Percentiles rank a stretch among this genome's conserved stretches.
phyloP scores from a whole-genome alignment of 768 basidiomycete genomes.

The Termitomyces eurrhizus region DNA sequence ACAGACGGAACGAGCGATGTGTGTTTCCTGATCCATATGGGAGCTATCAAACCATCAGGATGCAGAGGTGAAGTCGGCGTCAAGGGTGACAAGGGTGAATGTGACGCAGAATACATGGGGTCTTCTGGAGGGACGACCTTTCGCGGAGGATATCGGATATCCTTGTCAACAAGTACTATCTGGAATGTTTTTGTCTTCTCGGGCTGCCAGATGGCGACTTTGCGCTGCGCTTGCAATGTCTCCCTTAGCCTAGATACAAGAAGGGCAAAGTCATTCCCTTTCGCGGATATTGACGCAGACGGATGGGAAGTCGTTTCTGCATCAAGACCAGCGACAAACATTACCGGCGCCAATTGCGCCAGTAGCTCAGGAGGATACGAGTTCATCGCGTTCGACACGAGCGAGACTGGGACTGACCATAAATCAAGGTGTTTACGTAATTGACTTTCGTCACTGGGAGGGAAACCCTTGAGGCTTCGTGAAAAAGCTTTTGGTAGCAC shows the following conservation, averaged over 20 bases:
- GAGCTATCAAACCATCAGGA: constrained; percentile 95
- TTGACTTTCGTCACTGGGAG: background rate
- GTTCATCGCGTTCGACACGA: constrained; percentile 55
- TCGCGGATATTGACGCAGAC: constrained; percentile 18
- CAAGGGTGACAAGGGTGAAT: constrained; percentile 93
- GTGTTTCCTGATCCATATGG: constrained; percentile 98
- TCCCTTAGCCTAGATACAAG: constrained; percentile 66
- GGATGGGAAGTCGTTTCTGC: constrained; percentile 21
- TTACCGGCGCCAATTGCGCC: constrained; percentile 84
- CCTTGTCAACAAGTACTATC: constrained; percentile 79
- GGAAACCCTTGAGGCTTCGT: too few species aligned
- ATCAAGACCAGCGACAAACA: constrained; percentile 91
- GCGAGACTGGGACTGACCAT: background rate
- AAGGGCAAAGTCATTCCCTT: constrained; percentile 55
- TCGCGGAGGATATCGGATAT: constrained; percentile 82
- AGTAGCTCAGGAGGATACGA: constrained; percentile 90
- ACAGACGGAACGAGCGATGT: constrained; percentile 88
- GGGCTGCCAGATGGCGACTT: constrained; percentile 67
- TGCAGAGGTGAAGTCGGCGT: constrained; percentile 84
- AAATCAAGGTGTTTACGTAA: background rate
- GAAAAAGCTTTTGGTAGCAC: too few species aligned
- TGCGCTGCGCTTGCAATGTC: constrained; percentile 58
- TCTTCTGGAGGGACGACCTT: constrained; percentile 66
- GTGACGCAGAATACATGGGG: constrained; percentile 51
- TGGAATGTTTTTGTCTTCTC: constrained; percentile 76